Base-by-base conservation (phyloP, 495 filamentous ascomycete species). In the Penicillium manginii region DNA sequence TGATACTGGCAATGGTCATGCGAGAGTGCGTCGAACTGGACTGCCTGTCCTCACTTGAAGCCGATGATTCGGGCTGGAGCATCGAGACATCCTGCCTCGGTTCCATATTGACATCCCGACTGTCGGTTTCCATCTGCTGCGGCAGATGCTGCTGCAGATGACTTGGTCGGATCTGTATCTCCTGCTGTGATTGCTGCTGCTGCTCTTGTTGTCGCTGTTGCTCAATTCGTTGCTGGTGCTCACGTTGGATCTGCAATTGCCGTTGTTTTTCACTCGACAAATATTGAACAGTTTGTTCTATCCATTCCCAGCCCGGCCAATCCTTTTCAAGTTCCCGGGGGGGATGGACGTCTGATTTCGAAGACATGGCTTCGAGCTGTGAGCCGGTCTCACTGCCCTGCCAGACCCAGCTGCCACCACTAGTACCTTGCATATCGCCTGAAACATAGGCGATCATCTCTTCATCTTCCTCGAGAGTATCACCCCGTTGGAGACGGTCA, bases 361-460 rank as follows among this genome's bases (percentile, higher is more conserved):
- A 48, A n/a, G 69, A 59, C 46, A 73, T 54, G 5, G 61, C 61
- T 14, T 73, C 76, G 1, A 79, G 62, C 26, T 78, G 69, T 7
- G 69, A 69, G 12, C 78, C 74, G 0, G 73, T 77, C 63, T 85
- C 91, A 57, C 81, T 83, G 23, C 85, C 91, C 42, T 85, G 77
- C 94, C 94, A 98, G 15, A 93, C 83, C 93, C 93, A 98, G 26
- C 86, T 85, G 22, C 84, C 87, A 21, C 94, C 90, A 6, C 78
- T 78, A 40, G 82, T 83, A n/a, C 89, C 91, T 71, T 98, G 94
- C 73, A 97, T 83, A 71, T 98, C 94, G 0, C 88, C 91, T 21
- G 90, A 93, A 2, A 90, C 87, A 68, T 97, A 96, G 2, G 87
- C 90, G 33, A 98, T 76, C 69, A 98, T 86, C 70, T 97, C 94